Conservation (phyloP, 164 flowering plant species). For the Umbellularia californica region DNA sequence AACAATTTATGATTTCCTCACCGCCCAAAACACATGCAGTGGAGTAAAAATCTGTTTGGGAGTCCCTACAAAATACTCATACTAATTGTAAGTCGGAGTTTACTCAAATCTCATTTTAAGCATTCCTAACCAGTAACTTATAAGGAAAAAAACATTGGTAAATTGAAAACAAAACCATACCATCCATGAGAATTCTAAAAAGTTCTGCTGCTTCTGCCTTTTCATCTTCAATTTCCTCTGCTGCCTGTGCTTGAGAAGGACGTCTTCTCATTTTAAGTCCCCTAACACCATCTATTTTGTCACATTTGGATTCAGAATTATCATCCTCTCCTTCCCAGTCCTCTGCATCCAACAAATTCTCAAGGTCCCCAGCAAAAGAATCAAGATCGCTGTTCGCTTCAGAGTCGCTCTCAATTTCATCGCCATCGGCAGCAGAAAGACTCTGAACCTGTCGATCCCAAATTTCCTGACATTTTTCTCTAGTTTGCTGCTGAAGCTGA, state of each 20-base stretch:
- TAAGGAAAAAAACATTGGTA: neutral
- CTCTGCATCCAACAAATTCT: constrained; percentile 96
- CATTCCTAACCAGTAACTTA: neutral
- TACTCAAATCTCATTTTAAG: too few relatives aligned
- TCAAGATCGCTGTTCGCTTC: constrained; percentile 96
- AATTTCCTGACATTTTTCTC: constrained; percentile 97
- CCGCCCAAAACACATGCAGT: too few relatives aligned
- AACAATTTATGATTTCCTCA: too few relatives aligned
- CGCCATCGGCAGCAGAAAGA: constrained; percentile 71
- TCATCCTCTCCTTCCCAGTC: constrained; percentile 77
- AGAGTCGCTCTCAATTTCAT: constrained; percentile 83
- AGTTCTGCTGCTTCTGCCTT: constrained; percentile 96
- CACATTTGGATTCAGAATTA: constrained; percentile 45
- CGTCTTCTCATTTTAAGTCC: constrained; percentile 90
- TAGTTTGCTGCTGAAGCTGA: constrained; percentile 94
- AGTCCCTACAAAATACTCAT: too few relatives aligned
- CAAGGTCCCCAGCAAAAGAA: constrained; percentile 97
- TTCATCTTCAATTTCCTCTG: constrained; percentile 96
- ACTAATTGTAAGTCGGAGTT: too few relatives aligned
- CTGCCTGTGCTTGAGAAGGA: constrained; percentile 64
- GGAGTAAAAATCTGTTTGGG: too few relatives aligned
- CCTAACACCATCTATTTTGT: constrained; percentile 61
- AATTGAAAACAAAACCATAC: constrained; percentile 32
- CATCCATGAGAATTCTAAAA: constrained; percentile 92
- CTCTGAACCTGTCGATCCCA: constrained; percentile 91